Evolutionary conservation across 2,329 filamentous ascomycete genomes (phyloP).

Genomic region (Myriosclerotinia duriaeana): DNA sequence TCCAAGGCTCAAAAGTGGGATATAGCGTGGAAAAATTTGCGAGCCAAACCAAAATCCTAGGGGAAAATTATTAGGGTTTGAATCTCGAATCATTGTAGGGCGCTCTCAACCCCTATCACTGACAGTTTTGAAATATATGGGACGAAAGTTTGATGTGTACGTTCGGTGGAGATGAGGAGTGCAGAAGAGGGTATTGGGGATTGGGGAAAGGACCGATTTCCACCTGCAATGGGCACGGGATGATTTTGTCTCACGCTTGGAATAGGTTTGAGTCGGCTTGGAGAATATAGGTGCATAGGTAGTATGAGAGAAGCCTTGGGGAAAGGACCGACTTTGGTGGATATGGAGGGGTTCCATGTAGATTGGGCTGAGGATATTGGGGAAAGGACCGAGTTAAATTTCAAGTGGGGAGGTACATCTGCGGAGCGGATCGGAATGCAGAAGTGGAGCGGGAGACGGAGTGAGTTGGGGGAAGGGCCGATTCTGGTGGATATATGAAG

Average conservation of each 20-base stretch:
- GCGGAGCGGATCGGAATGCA: slow-evolving; percentile 4
- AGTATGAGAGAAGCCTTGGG: background rate
- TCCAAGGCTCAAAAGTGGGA: slow-evolving; percentile 5
- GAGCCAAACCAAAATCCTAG: background rate
- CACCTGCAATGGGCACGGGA: background rate
- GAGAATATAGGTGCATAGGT: background rate
- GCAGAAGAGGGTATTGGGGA: background rate
- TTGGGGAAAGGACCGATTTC: background rate
- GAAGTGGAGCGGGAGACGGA: slow-evolving; percentile 4
- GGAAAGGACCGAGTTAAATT: slow-evolving; percentile 6
- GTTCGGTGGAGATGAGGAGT: background rate
- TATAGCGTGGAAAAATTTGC: slow-evolving; percentile 5
- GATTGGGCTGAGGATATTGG: background rate
- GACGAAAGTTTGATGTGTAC: background rate
- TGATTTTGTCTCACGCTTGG: background rate
- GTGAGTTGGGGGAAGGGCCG: background rate
- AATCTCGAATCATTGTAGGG: background rate
- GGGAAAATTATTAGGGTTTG: background rate
- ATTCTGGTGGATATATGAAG: background rate
- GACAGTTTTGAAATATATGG: background rate
- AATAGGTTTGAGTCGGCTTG: background rate
- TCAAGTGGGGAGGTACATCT: background rate
- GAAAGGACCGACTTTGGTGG: slow-evolving; percentile 13
- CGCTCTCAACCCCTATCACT: background rate
- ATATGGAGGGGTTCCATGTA: background rate